These are phyloP conservation scores for Carallia pectinifolia DNA, from an alignment of 345 rosid genomes.

Conservation along the genomic window DNA sequence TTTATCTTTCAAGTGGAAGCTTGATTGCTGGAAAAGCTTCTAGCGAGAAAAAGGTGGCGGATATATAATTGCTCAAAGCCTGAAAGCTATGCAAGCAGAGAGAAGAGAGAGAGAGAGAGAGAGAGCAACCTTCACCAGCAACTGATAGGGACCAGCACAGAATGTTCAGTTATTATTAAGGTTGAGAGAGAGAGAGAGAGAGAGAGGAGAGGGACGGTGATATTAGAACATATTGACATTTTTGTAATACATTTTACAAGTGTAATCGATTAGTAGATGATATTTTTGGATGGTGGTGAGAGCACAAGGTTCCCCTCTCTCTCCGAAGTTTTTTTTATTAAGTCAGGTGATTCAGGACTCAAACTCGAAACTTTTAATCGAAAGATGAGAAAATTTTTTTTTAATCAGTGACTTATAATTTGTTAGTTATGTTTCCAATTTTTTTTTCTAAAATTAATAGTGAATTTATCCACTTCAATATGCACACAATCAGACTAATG, in stretches of 20 bases:
- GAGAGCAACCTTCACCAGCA: constrained; percentile 54
- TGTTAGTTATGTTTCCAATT: not conserved
- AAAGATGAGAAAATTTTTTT: too few species aligned
- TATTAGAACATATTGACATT: not conserved
- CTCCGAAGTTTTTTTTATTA: not conserved
- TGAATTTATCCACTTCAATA: constrained; percentile 10
- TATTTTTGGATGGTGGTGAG: constrained; percentile 17
- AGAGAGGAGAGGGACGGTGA: constrained; percentile 21
- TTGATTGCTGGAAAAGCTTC: constrained; percentile 79
- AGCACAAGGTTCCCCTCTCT: not conserved
- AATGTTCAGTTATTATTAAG: constrained; percentile 22
- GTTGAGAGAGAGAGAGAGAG: constrained; percentile 7
- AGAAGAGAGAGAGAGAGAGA: constrained; percentile 24
- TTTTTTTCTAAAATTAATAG: not conserved
- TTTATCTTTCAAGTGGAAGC: constrained; percentile 39
- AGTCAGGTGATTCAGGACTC: too few species aligned
- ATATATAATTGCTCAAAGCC: constrained; percentile 32
- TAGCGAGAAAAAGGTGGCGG: constrained; percentile 40
- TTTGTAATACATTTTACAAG: not conserved
- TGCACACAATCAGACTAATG: constrained; percentile 23
- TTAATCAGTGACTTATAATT: too few species aligned
- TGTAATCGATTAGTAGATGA: constrained; percentile 15
- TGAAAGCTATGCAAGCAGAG: constrained; percentile 23
- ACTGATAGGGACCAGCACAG: constrained; percentile 57
- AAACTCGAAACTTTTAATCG: too few species aligned